Percentiles rank a stretch among this genome's conserved stretches.
phyloP scores from a whole-genome alignment of 2,329 filamentous ascomycete genomes.

The Alternaria alternata region DNA sequence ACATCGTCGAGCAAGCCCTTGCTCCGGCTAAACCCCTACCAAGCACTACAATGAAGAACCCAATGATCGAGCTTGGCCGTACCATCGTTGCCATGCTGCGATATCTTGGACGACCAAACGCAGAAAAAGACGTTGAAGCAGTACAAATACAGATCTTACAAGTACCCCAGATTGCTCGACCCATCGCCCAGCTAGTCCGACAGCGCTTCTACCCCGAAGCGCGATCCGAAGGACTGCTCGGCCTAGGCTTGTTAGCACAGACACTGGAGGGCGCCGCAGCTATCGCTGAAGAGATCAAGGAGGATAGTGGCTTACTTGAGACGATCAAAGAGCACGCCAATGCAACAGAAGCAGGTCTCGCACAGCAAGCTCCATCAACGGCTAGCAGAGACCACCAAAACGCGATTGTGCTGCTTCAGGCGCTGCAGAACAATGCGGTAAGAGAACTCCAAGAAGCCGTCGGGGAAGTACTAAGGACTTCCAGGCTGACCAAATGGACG shows the following conservation, averaged over 20 bases:
- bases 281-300: conserved; percentile 40
- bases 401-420: conserved; percentile 47
- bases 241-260: conserved; percentile 47
- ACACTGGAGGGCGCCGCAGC: conserved; percentile 36
- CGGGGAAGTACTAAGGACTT: conserved; percentile 18
- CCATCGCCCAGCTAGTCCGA: conserved; percentile 42
- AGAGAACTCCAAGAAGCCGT: conserved; percentile 23
- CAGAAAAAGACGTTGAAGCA: conserved; percentile 34
- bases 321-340: conserved; percentile 46
- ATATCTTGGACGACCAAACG: conserved; percentile 27
- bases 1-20: conserved; percentile 42
- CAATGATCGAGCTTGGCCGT: conserved; percentile 45
- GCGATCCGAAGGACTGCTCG: conserved; percentile 46
- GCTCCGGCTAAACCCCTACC: conserved; percentile 42
- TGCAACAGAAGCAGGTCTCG: conserved; percentile 33
- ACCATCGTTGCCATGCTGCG: conserved; percentile 37
- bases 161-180: conserved; percentile 41
- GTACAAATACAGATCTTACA: conserved; percentile 37
- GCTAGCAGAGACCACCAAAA: conserved; percentile 47
- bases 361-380: conserved; percentile 30
- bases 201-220: conserved; percentile 49
- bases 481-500: conserved; percentile 35
- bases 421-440: conserved; percentile 45
- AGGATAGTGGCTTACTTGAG: conserved; percentile 39
- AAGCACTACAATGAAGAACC: conserved; percentile 51